phyloP scores from a whole-genome alignment of 2,329 filamentous ascomycete genomes.

The Lecanicillium sp. region DNA sequence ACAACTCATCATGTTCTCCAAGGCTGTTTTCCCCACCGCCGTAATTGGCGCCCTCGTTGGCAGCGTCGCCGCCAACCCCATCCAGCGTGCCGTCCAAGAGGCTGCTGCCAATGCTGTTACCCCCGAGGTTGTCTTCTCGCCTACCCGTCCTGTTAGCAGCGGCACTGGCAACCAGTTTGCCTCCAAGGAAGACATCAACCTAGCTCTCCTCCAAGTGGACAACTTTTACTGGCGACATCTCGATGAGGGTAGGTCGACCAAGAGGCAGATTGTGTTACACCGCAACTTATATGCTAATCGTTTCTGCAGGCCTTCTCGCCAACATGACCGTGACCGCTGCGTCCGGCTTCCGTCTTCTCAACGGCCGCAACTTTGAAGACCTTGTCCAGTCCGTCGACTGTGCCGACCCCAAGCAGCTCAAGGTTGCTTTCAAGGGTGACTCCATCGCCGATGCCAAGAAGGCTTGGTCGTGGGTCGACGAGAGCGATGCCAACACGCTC shows the following conservation, averaged over 20 bases:
- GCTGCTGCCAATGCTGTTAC: slow-evolving; percentile 2
- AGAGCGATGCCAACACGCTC: slow-evolving; percentile 8
- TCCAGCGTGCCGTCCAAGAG: slow-evolving; percentile 10
- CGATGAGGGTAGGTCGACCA: slow-evolving; percentile 4
- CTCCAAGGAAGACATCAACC: not conserved
- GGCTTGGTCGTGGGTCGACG: slow-evolving; percentile 11
- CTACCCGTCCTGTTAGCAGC: not conserved
- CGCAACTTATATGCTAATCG: not conserved
- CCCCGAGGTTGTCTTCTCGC: slow-evolving; percentile 10
- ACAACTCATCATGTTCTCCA: slow-evolving; percentile 11
- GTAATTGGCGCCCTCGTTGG: slow-evolving; percentile 7
- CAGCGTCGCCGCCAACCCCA: slow-evolving; percentile 9
- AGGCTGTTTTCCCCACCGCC: slow-evolving; percentile 1
- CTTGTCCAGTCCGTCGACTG: slow-evolving; percentile 13
- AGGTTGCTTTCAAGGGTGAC: not conserved
- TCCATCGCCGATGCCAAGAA: slow-evolving; percentile 5
- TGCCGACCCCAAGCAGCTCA: slow-evolving; percentile 9
- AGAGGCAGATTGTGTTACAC: no score
- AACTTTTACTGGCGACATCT: slow-evolving; percentile 11
- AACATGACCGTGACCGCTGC: slow-evolving; percentile 13
- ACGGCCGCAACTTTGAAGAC: slow-evolving; percentile 10
- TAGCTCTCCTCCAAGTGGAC: slow-evolving; percentile 10
- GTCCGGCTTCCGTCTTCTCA: slow-evolving; percentile 11
- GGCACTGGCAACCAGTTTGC: not conserved
- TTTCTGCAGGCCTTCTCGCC: slow-evolving; percentile 6